These are phyloP conservation scores for Heritiera littoralis DNA, from an alignment of 345 rosid species.

Conservation along the genomic window DNA sequence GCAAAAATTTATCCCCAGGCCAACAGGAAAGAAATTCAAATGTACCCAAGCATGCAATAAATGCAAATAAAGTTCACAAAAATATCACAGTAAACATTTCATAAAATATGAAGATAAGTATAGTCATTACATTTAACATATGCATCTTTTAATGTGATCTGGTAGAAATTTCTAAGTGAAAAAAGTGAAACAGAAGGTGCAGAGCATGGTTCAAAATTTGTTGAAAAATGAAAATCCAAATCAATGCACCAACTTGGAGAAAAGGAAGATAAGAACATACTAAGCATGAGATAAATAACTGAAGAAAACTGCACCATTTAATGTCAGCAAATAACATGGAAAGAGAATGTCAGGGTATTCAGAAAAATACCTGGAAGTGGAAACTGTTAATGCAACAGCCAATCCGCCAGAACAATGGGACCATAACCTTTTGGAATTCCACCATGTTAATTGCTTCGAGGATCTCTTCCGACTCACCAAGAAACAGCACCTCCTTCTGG, in stretches of 20 bases:
- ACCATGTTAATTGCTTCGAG: conserved; percentile 68
- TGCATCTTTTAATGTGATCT: neutral
- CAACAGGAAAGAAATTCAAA: neutral
- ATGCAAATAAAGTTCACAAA: neutral
- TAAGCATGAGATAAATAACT: neutral
- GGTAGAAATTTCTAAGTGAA: neutral
- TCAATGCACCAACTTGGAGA: neutral
- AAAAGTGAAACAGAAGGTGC: neutral
- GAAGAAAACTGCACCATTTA: neutral
- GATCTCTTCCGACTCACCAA: conserved; percentile 83
- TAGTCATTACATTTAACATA: neutral
- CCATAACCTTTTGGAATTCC: conserved; percentile 83
- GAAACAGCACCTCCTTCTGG: conserved; percentile 92
- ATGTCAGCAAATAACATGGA: neutral
- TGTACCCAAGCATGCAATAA: neutral
- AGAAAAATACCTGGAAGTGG: conserved; percentile 70
- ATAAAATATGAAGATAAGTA: neutral
- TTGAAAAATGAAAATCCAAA: neutral
- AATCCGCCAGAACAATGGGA: conserved; percentile 70
- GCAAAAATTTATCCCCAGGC: neutral
- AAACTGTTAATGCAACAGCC: conserved; percentile 77
- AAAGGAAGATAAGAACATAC: neutral
- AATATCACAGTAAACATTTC: conserved; percentile 5
- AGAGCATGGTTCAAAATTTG: neutral
- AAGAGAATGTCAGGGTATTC: neutral